Base-by-base conservation (phyloP, 2,329 filamentous ascomycete genomes). In the Xylogone sp. region DNA sequence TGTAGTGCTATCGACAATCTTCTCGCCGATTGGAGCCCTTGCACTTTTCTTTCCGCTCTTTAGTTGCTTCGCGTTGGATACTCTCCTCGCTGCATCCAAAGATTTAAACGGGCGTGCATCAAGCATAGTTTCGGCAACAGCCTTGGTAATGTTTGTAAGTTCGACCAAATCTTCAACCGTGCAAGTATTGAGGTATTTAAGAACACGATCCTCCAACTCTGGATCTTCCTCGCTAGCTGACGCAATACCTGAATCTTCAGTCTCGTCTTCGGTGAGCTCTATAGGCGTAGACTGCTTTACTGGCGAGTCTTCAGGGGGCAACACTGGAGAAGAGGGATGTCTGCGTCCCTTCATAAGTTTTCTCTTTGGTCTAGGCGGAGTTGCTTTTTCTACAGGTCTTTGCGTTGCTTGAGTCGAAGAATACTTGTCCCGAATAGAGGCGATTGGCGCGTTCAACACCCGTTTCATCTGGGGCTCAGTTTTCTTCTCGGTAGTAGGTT, bases 111-210 rank as follows among this genome's bases (percentile, higher is more conserved):
- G 93, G 9, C 90, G 84, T 55, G 88, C 79, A 1, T 82, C 79
- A 10, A 96, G 72, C 50, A 97, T 78, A 13, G 82, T 70, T 43
- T 85, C 77, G 1, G 92, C 84, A 45, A 85, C 77, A 5, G 84
- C 81, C 58, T 87, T 79, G 31, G 87, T 85, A 53, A 88, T 83
- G 27, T 84, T 85, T 0, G 90, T 90, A 54, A 97, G 85, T 59
- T 96, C 92, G 1, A 87, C 82, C 42, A 99, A 79, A 52, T 93
- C 89, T 31, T 86, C 80, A 9, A 82, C 73, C 4, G 83, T 82
- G 66, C 89, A 94, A 0, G 77, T 83, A 64, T 97, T 97, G 68
- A 99, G 84, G 62, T 91, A 95, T 7, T 84, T 78, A 22, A 97
- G 74, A 6, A 97, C 81, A 50, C 78, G 78, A 3, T 63, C 63